Base-by-base conservation (phyloP, 495 filamentous ascomycete species). In the Aspergillus coremiiformis region DNA sequence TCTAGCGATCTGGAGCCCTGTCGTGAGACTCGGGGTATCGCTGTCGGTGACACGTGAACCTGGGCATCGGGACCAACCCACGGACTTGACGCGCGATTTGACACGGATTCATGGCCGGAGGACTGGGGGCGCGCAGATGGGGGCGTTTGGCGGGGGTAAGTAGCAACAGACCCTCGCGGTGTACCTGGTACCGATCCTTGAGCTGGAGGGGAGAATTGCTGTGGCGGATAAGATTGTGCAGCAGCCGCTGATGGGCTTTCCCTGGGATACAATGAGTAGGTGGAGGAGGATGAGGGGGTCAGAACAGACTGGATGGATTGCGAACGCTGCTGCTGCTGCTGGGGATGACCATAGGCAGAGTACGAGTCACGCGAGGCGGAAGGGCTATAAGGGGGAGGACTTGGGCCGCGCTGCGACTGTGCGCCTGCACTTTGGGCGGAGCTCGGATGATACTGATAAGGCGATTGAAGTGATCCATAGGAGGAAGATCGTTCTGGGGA, bases 271-370 rank as follows among this genome's bases (percentile, higher is more conserved):
- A 60, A 67, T 60, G 67, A 62, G 53, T 67, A 62, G 52, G 55
- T 55, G 66, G 68, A 54, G 54, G 64, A 47, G 50, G 63, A 60
- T 49, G 64, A 62, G 49, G 72, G 73, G 45, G 69, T 66, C 47
- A 71, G 60, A 42, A 72, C 66, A 17, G 69, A 74, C 51, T 79
- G 77, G 39, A 74, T 67, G 24, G 77, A 78, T 42, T 74, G 72
- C 30, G 74, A 71, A 27, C 72, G 71, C 52, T 70, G 72, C 27
- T 71, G 33, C 66, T 65, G 44, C 58, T 54, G 60, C 63, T 66
- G 62, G 63, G 59, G 44, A 48, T 57, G 17, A 65, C 37, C 37
- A 11, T 41, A 56, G 53, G 67, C 65, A 39, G 70, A 60, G 47
- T 65, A 68, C 12, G 58, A 55, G 53, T 75, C 71, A 59, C 68